Conservation (phyloP, 2,329 filamentous ascomycete species). For the Ophiocordyceps australis region DNA sequence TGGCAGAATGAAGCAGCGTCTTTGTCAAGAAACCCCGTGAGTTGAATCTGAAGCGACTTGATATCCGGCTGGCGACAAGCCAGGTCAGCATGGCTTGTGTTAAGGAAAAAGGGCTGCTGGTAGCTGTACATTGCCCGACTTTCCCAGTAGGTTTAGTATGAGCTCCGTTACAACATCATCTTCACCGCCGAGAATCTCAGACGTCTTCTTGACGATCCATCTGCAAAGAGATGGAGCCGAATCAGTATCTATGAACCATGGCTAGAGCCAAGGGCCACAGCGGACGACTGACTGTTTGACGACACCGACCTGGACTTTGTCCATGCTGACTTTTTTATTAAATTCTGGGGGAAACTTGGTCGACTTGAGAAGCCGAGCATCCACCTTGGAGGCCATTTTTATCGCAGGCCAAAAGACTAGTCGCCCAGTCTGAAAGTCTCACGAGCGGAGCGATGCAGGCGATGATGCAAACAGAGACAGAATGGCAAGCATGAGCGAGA, state of each 20-base stretch:
- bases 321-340: conserved; percentile 89
- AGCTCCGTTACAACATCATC: conserved; percentile 94
- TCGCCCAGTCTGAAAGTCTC: too few species aligned
- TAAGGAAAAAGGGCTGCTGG: too few species aligned
- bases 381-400: conserved; percentile 65
- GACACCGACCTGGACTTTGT: conserved; percentile 90
- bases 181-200: conserved; percentile 74
- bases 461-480: too few species aligned
- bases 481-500: too few species aligned
- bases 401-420: too few species aligned
- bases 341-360: conserved; percentile 93
- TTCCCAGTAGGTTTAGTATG: too few species aligned
- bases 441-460: too few species aligned
- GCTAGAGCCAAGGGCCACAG: background rate
- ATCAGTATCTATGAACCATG: conserved; percentile 4
- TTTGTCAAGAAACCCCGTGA: conserved; percentile 89
- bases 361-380: conserved; percentile 74
- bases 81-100: conserved; percentile 10
- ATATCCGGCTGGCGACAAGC: conserved; percentile 63
- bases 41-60: conserved; percentile 83
- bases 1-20: conserved; percentile 82
- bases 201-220: conserved; percentile 85
- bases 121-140: too few species aligned
- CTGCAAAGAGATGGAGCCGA: conserved; percentile 32
- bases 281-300: conserved; percentile 68